Evolutionary conservation across 352 stramenopile species (phyloP), one percentile per base, ranked within the genome.

Genomic region (Phytophthora cryptogea): DNA sequence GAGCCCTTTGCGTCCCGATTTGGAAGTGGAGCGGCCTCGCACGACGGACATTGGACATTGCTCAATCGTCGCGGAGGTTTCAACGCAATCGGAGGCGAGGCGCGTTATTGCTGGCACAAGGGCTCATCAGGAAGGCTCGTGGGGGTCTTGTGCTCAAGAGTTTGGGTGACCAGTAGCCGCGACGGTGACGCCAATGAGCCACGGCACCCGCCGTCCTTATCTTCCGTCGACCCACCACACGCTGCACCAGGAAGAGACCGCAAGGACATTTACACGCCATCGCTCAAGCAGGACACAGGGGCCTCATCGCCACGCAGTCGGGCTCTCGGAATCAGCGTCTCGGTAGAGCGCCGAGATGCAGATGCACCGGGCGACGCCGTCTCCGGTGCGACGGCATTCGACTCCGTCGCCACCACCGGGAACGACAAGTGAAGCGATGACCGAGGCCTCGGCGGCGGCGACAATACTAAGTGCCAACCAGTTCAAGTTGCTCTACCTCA

Each of bases 401-500:
- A 35, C 43, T 5, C 28, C 57, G 9, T 64, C 52, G 10, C 50
- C 53, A 31, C 42, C 53, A 8, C 50, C 67, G 28, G 53, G 51
- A 20, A 46, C 41, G 9, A 48, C 61, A 3, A 48, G 7, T 17
- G 66, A 59, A 14, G 52, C 56, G 28, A 64, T 67, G 55, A 23
- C 51, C 1, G 51, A 66, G 26, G 54, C 66, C 13, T 58, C 39
- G 3, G 49, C 42, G 9, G 63, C 63, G 28, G 63, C 59, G 9
- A 35, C 32, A 14, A 71, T 95, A 27, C 71, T 98, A 10, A 96
- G 92, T 45, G 75, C 97, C 53, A 98, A 98, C 68, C 96, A 99
- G 68, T 97, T 98, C 74, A 94, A 97, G 53, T 62, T 99, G 44
- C 74, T 99, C 6, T 99, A 98, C 70, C 78, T 99, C 53, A 92